Evolutionary conservation across 75 land plant species (phyloP), one percentile per base, ranked within the genome.

Genomic region (Sequoiadendron giganteum): DNA sequence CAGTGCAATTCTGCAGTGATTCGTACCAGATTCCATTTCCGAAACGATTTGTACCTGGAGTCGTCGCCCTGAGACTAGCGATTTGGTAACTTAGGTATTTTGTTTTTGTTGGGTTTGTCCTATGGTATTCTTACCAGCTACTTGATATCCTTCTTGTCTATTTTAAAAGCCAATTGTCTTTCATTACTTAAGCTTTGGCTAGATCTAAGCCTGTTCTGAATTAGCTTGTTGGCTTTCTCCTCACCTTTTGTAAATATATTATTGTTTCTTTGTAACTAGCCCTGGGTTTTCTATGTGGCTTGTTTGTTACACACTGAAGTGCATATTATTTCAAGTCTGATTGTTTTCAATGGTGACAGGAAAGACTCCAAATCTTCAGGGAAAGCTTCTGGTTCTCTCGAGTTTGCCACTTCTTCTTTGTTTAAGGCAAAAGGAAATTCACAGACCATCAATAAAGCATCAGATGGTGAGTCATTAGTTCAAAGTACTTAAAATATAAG

Each of bases 321-420:
- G 84, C 52, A n/a, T 42, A 81, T 10, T 19, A 45, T 43, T 42
- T 43, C 84, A 81, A 45, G 14, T 82, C 52, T 82, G 47, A 80
- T 47, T 47, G 32, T 82, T 82, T 82, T 42, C 28, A 2, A 25
- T 82, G 84, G 52, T 82, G 84, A 32, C 84, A 82, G 84, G 84
- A 30, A 47, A 47, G 48, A 82, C 16, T 82, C 49, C 48, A 45
- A 82, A 47, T 47, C 48, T 82, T 79, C 82, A 39, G 82, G 11
- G 40, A 79, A 79, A 42, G 82, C 82, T 79, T 82, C 48, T 47
- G 52, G 43, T 0, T 47, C n/a, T n/a, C 30, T n/a, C n/a, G 54
- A 47, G 28, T 45, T 82, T 10, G 32, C 52, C 25, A 3, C 84
- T 45, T 28, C 52, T 10, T 30, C 84, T 3, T 82, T 47, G 54